These are phyloP conservation scores for Metschnikowia matae DNA, from an alignment of 805 yeast species.

Conservation along the genomic window DNA sequence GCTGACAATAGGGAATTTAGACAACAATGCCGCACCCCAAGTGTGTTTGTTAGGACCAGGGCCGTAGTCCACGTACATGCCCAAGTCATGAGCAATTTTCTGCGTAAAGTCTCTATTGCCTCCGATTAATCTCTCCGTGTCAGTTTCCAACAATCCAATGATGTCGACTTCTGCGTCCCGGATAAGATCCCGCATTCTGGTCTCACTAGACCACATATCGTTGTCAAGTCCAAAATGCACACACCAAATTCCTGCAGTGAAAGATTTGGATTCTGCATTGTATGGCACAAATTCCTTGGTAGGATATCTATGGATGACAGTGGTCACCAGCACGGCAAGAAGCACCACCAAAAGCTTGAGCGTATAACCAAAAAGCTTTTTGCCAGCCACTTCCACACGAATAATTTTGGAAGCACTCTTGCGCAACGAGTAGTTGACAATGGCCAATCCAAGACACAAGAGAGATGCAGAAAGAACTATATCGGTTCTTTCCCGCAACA, in stretches of 20 bases:
- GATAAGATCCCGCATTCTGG: conserved; percentile 79
- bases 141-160: conserved; percentile 86
- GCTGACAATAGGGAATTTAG: conserved; percentile 88
- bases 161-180: conserved; percentile 86
- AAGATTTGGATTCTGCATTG: conserved; percentile 50
- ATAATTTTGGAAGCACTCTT: conserved; percentile 21
- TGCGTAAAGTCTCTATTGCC: conserved; percentile 95
- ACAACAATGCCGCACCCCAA: conserved; percentile 92
- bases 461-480: conserved; percentile 60
- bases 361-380: conserved; percentile 20
- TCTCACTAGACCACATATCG: conserved; percentile 96
- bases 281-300: conserved; percentile 61
- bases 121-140: conserved; percentile 89
- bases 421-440: conserved; percentile 35
- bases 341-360: conserved; percentile 39
- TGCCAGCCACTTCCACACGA: conserved; percentile 19
- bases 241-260: conserved; percentile 98
- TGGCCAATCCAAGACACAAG: conserved; percentile 49
- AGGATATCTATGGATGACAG: conserved; percentile 54
- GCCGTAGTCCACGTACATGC: conserved; percentile 94
- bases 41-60: conserved; percentile 98
- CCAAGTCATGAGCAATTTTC: conserved; percentile 84
- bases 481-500: conserved; percentile 86
- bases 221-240: conserved; percentile 96
- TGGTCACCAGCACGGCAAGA: conserved; percentile 49